Conservation (phyloP, 2,329 filamentous ascomycete species). For the Verticillium tricorpus region DNA sequence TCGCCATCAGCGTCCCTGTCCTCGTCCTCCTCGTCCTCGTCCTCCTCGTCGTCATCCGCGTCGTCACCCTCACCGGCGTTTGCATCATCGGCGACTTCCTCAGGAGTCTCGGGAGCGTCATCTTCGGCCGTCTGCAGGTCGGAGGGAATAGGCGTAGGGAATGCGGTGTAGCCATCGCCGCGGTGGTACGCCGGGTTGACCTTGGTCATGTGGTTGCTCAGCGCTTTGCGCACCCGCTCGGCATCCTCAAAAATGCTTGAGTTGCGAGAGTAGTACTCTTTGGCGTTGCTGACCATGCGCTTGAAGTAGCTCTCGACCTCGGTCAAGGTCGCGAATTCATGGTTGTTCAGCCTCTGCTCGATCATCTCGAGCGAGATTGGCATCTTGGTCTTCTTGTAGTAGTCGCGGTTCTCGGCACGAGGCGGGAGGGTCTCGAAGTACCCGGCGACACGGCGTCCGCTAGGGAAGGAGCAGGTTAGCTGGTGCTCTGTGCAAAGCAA, state of each 20-base stretch:
- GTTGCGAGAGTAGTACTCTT: slow-evolving; percentile 72
- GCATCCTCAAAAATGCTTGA: slow-evolving; percentile 77
- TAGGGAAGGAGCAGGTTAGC: slow-evolving; percentile 22
- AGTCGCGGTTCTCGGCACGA: slow-evolving; percentile 61
- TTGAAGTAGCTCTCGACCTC: slow-evolving; percentile 81
- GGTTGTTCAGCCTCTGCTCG: slow-evolving; percentile 66
- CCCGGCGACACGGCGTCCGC: slow-evolving; percentile 68
- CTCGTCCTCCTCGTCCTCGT: slow-evolving; percentile 18
- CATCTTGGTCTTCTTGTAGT: slow-evolving; percentile 72
- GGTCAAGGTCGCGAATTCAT: slow-evolving; percentile 66
- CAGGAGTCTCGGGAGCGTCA: slow-evolving; percentile 4
- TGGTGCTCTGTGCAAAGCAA: not conserved
- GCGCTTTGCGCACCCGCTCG: slow-evolving; percentile 78
- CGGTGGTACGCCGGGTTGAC: slow-evolving; percentile 77
- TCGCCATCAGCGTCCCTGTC: slow-evolving; percentile 21
- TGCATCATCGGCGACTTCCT: slow-evolving; percentile 6
- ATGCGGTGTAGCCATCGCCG: slow-evolving; percentile 58
- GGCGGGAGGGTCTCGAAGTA: slow-evolving; percentile 71
- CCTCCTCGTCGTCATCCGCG: slow-evolving; percentile 21
- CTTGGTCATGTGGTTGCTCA: slow-evolving; percentile 84
- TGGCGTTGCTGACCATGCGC: slow-evolving; percentile 82
- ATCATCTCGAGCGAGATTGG: slow-evolving; percentile 76
- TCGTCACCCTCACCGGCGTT: slow-evolving; percentile 11
- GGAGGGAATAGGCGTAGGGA: slow-evolving; percentile 69
- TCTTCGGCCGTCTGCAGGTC: slow-evolving; percentile 20